A percentile compares a stretch with the other conserved stretches of the same genome.
phyloP scores from a whole-genome alignment of 2,329 filamentous ascomycete species.

The Cercospora sp. region DNA sequence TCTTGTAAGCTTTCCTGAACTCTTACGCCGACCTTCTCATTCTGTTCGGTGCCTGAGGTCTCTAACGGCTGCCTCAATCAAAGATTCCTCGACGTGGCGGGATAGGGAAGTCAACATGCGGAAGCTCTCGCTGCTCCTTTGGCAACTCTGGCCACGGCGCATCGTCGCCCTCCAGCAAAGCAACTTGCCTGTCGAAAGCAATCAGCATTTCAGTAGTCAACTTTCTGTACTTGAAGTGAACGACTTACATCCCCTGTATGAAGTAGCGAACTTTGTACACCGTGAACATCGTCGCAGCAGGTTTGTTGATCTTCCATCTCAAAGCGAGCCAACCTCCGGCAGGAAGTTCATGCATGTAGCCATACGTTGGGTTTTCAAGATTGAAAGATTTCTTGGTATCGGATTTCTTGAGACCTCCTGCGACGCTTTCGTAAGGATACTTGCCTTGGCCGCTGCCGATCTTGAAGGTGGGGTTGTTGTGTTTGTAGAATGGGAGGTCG shows the following conservation, averaged over 20 bases:
- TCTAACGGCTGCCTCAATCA: background rate
- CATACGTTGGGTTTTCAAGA: constrained; percentile 18
- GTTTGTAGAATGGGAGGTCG: constrained; percentile 25
- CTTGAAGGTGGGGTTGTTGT: constrained; percentile 25
- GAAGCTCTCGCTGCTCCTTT: constrained; percentile 16
- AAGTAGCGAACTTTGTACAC: constrained; percentile 24
- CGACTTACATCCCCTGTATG: constrained; percentile 27
- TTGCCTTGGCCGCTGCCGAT: constrained; percentile 19
- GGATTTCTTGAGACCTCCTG: constrained; percentile 2
- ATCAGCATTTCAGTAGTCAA: background rate
- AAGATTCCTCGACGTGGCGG: constrained; percentile 25
- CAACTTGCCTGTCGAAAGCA: constrained; percentile 1
- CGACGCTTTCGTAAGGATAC: constrained; percentile 16
- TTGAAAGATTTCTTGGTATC: constrained; percentile 13
- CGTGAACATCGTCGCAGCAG: constrained; percentile 28
- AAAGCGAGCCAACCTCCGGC: constrained; percentile 24
- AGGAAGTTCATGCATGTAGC: constrained; percentile 26
- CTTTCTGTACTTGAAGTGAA: no score
- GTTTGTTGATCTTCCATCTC: constrained; percentile 24
- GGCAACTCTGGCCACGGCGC: constrained; percentile 22
- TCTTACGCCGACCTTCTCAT: background rate
- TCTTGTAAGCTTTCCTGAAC: background rate
- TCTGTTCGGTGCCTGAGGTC: background rate
- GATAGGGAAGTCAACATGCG: constrained; percentile 26
- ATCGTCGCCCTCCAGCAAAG: constrained; percentile 27